Base-by-base conservation (phyloP, 2,329 filamentous ascomycete species). In the Talaromyces piceae region DNA sequence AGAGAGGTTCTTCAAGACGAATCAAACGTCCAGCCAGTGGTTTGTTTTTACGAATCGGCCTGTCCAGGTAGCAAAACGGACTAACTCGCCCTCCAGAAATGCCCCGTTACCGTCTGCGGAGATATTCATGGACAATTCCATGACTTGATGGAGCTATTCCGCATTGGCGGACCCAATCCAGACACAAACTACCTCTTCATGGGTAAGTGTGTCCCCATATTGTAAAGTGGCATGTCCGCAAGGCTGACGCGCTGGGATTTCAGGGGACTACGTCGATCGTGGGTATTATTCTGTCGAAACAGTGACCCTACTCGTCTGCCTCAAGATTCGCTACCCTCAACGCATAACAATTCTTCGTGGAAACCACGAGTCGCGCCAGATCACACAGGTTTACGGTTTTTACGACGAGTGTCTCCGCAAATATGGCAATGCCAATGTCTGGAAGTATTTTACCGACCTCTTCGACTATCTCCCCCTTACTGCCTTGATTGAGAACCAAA, bases 111-210 rank as follows among this genome's bases (percentile, higher is more conserved):
- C 51, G 93, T 98, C 56, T 97, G 93, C 72, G 93, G 93, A 70
- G 93, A 98, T 74, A 98, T 98, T 69, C 93, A 98, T 73, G 93
- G 93, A 60, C 93, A 98, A 74, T 97, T 97, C 71, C 91, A 97
- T 73, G 93, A 98, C 68, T 75, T 98, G 71, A 97, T 98, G 90
- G 93, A 98, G 76, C 83, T 98, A 49, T 98, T 98, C 81, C 94
- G 95, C 77, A 97, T 98, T 71, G 93, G 93, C 61, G 93, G 93
- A 50, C 90, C 91, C 55, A 96, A 95, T 68, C 93, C 93, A 59
- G 93, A 98, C 73, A 97, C 93, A 67, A 97, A 97, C 77, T 97
- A 97, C 74, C 85, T 97, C 59, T 97, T 97, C 77, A 97, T 98
- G 90, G 91, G 89, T 93, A 75, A 67, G 83, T 64, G 44, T 47